Evolutionary conservation across 2,329 filamentous ascomycete genomes (phyloP).

Genomic region (Gnomoniopsis smithogilvyi): DNA sequence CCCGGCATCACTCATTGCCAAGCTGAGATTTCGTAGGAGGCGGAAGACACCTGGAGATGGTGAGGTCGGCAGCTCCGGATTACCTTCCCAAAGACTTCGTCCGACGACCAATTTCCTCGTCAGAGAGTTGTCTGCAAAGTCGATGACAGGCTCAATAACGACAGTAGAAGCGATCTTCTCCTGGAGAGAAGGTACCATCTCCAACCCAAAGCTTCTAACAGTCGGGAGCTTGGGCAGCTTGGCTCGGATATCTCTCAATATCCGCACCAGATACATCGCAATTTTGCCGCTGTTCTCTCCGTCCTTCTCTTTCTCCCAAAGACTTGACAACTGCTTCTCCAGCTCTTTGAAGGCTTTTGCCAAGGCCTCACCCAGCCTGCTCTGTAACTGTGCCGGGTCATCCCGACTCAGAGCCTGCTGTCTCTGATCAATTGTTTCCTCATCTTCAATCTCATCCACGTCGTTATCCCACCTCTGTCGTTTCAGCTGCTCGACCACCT

Average conservation of each 20-base stretch:
- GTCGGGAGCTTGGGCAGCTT: conserved; percentile 55
- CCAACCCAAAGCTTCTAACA: conserved; percentile 54
- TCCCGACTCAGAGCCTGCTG: conserved; percentile 68
- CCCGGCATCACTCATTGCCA: conserved; percentile 67
- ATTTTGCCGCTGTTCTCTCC: conserved; percentile 48
- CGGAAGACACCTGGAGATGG: conserved; percentile 73
- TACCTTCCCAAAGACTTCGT: conserved; percentile 75
- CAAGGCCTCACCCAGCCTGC: conserved; percentile 30
- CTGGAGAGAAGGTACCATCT: conserved; percentile 64
- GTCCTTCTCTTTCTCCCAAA: conserved; percentile 46
- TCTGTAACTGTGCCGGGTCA: conserved; percentile 35
- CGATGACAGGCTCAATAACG: conserved; percentile 44
- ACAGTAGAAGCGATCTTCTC: conserved; percentile 54
- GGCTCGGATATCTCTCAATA: conserved; percentile 70
- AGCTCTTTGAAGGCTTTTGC: conserved; percentile 41
- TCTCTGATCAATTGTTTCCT: conserved; percentile 64
- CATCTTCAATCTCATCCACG: conserved; percentile 69
- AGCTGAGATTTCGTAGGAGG: conserved; percentile 63
- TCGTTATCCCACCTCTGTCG: conserved; percentile 74
- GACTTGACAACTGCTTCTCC: conserved; percentile 47
- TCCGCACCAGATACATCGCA: conserved; percentile 66
- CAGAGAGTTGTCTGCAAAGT: conserved; percentile 40
- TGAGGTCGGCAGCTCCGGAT: conserved; percentile 70
- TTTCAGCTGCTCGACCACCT: conserved; percentile 61
- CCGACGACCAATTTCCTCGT: conserved; percentile 51